Conservation (phyloP, 768 basidiomycete genomes). For the Amanita fuliginea region DNA sequence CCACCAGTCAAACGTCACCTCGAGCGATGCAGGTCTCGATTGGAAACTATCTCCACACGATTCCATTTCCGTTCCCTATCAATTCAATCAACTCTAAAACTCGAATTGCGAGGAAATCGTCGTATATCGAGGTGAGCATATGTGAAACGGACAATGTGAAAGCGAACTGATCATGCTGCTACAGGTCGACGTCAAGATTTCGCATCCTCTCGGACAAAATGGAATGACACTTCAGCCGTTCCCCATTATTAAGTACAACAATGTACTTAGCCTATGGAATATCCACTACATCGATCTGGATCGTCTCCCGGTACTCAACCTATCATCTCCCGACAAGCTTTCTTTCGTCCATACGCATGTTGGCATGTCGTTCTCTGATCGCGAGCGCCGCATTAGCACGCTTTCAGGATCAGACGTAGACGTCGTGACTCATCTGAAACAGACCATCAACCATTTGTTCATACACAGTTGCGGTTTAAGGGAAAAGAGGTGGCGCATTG, state of each 20-base stretch:
- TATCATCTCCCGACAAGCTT: slow-evolving; percentile 8
- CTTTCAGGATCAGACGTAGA: not conserved
- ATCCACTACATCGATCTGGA: slow-evolving; percentile 24
- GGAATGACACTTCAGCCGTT: slow-evolving; percentile 18
- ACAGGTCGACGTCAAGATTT: slow-evolving; percentile 18
- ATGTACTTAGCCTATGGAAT: slow-evolving; percentile 14
- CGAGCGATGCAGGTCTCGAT: slow-evolving; percentile 21
- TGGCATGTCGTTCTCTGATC: slow-evolving; percentile 7
- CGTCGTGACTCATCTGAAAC: slow-evolving; percentile 8
- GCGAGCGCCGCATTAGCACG: slow-evolving; percentile 7
- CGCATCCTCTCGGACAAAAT: slow-evolving; percentile 9
- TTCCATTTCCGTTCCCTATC: slow-evolving; percentile 35
- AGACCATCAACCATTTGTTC: slow-evolving; percentile 9
- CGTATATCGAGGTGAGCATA: slow-evolving; percentile 32
- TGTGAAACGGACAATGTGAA: slow-evolving; percentile 9
- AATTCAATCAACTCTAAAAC: slow-evolving; percentile 23
- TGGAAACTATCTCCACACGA: slow-evolving; percentile 12
- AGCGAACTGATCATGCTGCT: slow-evolving; percentile 9
- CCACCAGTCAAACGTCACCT: slow-evolving; percentile 18
- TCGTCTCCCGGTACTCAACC: slow-evolving; percentile 12
- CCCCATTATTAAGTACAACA: slow-evolving; percentile 12
- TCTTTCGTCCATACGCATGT: slow-evolving; percentile 6
- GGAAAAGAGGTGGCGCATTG: slow-evolving; percentile 1
- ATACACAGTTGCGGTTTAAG: not conserved
- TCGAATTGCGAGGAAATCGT: slow-evolving; percentile 44